Base-by-base conservation (phyloP, 345 rosid species). In the Citrus hindsii region DNA sequence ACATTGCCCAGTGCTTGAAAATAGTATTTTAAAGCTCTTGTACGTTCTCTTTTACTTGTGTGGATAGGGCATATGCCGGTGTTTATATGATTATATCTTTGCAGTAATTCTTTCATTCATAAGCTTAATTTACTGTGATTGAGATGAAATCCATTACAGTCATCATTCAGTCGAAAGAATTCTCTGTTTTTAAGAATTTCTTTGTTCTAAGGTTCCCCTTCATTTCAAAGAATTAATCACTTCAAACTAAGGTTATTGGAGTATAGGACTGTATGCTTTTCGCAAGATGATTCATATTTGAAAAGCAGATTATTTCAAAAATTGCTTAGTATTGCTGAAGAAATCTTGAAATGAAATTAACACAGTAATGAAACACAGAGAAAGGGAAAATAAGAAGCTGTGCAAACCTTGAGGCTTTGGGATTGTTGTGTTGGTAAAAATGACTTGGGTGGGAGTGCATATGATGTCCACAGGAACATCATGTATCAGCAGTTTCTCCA, bases 391-490 rank as follows among this genome's bases (percentile, higher is more conserved):
- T 9, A 22, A 58, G 58, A 69, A 18, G 42, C 14, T 25, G 28
- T 40, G 74, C 89, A 67, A 28, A 94, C 98, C 97, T 88, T 90
- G 90, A 66, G 98, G 98, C 87, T 95, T 93, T 0, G 95, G 95
- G 51, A 92, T 91, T 3, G 82, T 73, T 79, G 90, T 85, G 53
- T 85, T 86, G 6, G 98, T 90, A 78, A 87, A 90, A 72, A 95
- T 90, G 79, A 95, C 90, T 83, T 85, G 91, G 38, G 90, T 88
- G 63, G 98, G 93, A 74, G 98, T 92, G 86, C 98, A 93, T 72
- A 95, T 85, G 76, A 95, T 88, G 85, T 95, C 98, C 46, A 95
- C 97, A 21, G 97, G 94, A 79, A 95, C 98, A 64, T 95, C 98
- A 67, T 92, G 98, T 82, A 93, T 79, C 83, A 93, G 85, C 69